Conservation (phyloP, 805 yeast species). For the Candida dendrica region DNA sequence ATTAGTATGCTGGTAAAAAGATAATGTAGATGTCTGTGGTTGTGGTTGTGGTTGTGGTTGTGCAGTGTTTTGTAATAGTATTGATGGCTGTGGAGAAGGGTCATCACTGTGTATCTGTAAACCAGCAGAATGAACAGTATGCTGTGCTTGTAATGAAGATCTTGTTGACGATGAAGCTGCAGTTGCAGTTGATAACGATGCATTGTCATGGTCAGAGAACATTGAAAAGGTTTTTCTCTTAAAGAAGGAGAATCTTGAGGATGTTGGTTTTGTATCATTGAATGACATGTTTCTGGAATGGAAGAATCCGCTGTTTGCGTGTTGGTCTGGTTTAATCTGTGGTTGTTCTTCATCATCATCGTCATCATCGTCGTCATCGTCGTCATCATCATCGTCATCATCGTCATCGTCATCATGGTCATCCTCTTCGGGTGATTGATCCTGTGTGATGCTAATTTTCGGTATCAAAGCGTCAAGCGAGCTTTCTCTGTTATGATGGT, state of each 20-base stretch:
- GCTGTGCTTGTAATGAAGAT: background rate
- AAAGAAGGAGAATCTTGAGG: background rate
- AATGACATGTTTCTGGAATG: background rate
- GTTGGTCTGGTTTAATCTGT: no score
- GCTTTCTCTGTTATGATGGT: background rate
- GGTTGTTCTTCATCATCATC: no score
- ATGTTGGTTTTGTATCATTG: background rate
- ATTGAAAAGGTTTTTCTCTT: background rate
- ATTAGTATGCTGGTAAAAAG: conserved; percentile 45
- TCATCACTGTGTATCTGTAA: background rate
- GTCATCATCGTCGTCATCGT: background rate
- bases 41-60: background rate
- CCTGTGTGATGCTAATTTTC: background rate
- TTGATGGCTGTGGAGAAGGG: background rate
- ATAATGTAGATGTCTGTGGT: background rate
- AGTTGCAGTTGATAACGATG: conserved; percentile 96
- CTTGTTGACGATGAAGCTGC: conserved; percentile 93
- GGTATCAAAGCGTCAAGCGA: background rate
- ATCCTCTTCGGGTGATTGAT: background rate
- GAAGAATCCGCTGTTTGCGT: background rate
- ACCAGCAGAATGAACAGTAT: background rate
- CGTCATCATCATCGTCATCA: background rate
- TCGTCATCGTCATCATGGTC: background rate
- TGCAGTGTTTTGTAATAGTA: no score
- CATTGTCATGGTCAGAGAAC: conserved; percentile 18